Evolutionary conservation across 257 asterid species (phyloP), one percentile per base, ranked within the genome.

Genomic region (Gynochthodes officinalis): DNA sequence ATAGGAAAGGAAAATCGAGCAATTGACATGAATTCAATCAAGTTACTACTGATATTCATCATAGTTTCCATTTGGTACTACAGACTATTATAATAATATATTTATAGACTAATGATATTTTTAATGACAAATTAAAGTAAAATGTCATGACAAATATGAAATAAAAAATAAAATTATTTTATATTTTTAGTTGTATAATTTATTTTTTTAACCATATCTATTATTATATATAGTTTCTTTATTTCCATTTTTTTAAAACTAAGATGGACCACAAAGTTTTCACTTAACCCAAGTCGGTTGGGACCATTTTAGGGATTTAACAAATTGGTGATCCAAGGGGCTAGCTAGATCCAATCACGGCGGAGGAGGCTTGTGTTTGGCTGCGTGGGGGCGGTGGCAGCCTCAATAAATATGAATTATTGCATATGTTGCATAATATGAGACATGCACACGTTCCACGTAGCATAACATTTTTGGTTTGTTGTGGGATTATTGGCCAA

Each of bases 371-470:
- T 62, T 71, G 76, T 70, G 67, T 46, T 69, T 69, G 66, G 80
- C 39, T 43, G 73, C n/a, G n/a, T n/a, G n/a, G n/a, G 18, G 57
- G 27, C 42, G 72, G 65, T 52, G 73, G 73, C 40, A n/a, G 35
- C 57, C 72, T 7, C 64, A 50, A 57, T 23, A 16, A 35, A n/a
- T n/a, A n/a, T n/a, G n/a, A 44, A 32, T 0, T 57, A 72, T 75
- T 70, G 76, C 70, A 57, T 69, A 42, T 83, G 85, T 83, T 84
- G 85, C 80, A 2, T 37, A 18, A 66, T 43, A 4, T 30, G 82
- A 79, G 79, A 82, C 93, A 84, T 53, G 66, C 75, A 76, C 85
- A 68, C 78, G 76, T 63, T 66, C 42, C 32, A 35, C 42, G 32
- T 60, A 43, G 52, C 48, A 16, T 73, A 67, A 71, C 60, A 43